Conservation (phyloP, 257 asterid species). For the Nicotiana undulata region DNA sequence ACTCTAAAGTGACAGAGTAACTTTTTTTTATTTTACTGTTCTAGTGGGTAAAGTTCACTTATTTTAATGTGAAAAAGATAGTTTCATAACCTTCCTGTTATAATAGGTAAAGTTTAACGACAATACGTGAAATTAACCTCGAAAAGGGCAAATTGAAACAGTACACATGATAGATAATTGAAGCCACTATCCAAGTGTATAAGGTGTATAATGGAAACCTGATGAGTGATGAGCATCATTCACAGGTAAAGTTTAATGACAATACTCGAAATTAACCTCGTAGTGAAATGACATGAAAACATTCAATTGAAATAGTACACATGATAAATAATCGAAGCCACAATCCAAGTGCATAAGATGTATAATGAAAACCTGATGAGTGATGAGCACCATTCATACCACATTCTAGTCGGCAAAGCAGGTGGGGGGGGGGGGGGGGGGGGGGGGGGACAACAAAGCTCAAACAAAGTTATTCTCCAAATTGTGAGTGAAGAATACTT, state of each 20-base stretch:
- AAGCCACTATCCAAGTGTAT: neutral
- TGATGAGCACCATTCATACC: neutral
- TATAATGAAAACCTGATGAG: neutral
- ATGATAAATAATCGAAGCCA: conserved; percentile 6
- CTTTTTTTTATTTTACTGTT: neutral
- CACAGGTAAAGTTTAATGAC: neutral
- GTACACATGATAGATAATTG: conserved; percentile 9
- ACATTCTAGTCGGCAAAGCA: neutral
- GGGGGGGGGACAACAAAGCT: neutral
- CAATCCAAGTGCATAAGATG: neutral
- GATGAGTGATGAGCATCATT: neutral
- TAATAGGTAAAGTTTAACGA: neutral
- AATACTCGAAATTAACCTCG: neutral
- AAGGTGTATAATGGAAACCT: neutral
- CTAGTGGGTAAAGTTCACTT: neutral
- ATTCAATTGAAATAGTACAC: neutral
- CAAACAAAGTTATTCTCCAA: neutral
- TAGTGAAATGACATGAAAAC: neutral
- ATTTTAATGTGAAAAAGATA: neutral
- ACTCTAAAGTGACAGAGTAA: neutral
- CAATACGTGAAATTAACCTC: neutral
- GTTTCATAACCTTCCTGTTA: neutral
- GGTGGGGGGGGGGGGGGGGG: neutral
- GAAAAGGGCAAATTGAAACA: neutral
- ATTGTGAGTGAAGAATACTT: conserved; percentile 27